These are phyloP conservation scores for Rhynchospora breviuscula DNA, from an alignment of 176 grass and related monocot species.

Conservation along the genomic window DNA sequence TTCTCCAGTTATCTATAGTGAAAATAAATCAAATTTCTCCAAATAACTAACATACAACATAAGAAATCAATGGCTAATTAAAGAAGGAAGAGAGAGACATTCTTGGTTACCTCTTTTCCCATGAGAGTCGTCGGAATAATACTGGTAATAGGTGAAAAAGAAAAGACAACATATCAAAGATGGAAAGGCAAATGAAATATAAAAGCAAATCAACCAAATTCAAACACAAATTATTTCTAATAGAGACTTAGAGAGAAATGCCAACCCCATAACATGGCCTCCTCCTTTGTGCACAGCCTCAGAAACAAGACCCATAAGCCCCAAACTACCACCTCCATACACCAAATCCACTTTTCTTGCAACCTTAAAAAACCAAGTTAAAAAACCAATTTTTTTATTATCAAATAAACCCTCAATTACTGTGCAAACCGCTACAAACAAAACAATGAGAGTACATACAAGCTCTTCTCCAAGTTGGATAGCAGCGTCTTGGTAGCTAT, in stretches of 20 bases:
- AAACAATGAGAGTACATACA: constrained; percentile 12
- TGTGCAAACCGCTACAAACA: background rate
- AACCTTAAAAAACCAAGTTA: constrained; percentile 42
- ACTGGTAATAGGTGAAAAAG: constrained; percentile 7
- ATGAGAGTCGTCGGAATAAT: constrained; percentile 79
- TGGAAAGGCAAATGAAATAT: background rate
- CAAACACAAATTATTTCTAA: background rate
- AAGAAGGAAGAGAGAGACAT: background rate
- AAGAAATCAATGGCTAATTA: background rate
- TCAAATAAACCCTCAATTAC: background rate
- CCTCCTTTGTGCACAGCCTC: constrained; percentile 83
- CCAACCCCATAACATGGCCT: constrained; percentile 82
- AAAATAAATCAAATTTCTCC: background rate
- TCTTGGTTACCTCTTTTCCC: constrained; percentile 60
- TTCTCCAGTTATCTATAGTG: constrained; percentile 62
- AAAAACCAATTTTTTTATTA: background rate
- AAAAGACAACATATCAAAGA: background rate
- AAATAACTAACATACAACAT: background rate
- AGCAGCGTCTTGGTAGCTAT: constrained; percentile 87
- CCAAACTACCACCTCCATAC: constrained; percentile 82
- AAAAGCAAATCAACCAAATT: background rate
- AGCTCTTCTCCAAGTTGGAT: constrained; percentile 83
- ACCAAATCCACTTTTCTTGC: constrained; percentile 82
- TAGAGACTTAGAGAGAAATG: background rate
- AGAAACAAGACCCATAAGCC: constrained; percentile 89